Evolutionary conservation across 2,329 filamentous ascomycete species (phyloP).

Genomic region (Aspergillus felis): DNA sequence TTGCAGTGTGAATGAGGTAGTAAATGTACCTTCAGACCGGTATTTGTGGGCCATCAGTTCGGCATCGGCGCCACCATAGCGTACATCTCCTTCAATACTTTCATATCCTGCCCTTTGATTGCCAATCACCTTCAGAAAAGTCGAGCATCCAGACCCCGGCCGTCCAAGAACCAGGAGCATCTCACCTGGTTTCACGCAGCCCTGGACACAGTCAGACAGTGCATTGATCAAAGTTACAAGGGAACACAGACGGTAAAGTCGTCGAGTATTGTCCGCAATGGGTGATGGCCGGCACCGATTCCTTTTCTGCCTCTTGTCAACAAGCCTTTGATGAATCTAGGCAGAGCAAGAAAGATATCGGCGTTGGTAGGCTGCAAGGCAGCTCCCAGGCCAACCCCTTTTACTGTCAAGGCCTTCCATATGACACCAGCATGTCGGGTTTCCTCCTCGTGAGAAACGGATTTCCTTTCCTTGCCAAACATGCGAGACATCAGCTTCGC

Average conservation of each 20-base stretch:
- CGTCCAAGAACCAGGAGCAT: slow-evolving; percentile 40
- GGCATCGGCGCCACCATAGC: slow-evolving; percentile 54
- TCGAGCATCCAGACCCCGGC: slow-evolving; percentile 61
- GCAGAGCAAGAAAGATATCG: slow-evolving; percentile 52
- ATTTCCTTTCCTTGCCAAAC: slow-evolving; percentile 63
- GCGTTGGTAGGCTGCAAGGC: slow-evolving; percentile 55
- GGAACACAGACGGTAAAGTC: slow-evolving; percentile 47
- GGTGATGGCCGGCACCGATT: slow-evolving; percentile 35
- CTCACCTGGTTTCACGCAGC: slow-evolving; percentile 39
- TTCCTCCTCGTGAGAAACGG: slow-evolving; percentile 65
- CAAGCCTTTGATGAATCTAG: slow-evolving; percentile 46
- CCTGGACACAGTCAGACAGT: slow-evolving; percentile 18
- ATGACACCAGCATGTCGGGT: slow-evolving; percentile 66
- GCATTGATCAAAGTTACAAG: neutral
- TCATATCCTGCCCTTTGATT: slow-evolving; percentile 63
- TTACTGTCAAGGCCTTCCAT: slow-evolving; percentile 67
- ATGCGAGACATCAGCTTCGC: slow-evolving; percentile 62
- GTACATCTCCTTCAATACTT: slow-evolving; percentile 53
- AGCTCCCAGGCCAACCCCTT: slow-evolving; percentile 65
- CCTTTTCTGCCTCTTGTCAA: slow-evolving; percentile 32
- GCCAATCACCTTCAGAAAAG: slow-evolving; percentile 76
- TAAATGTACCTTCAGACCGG: slow-evolving; percentile 37
- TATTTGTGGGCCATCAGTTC: slow-evolving; percentile 49
- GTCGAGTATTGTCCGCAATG: slow-evolving; percentile 63
- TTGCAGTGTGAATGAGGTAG: slow-evolving; percentile 12